Conservation (phyloP, 1,284 basidiomycete species). For the Inonotus hispidus region DNA sequence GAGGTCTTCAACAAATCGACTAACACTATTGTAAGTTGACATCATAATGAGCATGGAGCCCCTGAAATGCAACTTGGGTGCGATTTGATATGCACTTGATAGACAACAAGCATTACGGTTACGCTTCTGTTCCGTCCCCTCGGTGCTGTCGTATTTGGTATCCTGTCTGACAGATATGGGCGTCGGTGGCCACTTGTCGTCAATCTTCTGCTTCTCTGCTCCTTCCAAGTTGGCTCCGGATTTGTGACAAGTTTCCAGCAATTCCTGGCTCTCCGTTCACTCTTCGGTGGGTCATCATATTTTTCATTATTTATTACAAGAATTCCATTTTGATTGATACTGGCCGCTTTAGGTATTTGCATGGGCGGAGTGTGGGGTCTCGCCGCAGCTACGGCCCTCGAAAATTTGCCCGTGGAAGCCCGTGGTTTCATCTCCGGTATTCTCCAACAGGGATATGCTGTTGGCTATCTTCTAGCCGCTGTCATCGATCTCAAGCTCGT, state of each 20-base stretch:
- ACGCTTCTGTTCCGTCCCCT: slow-evolving; percentile 86
- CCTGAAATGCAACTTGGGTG: not conserved
- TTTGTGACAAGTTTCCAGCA: slow-evolving; percentile 64
- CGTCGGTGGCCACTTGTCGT: slow-evolving; percentile 87
- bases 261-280: slow-evolving; percentile 68
- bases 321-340: not conserved
- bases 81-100: slow-evolving; percentile 2
- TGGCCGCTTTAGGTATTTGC: slow-evolving; percentile 39
- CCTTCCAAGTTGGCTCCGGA: slow-evolving; percentile 74
- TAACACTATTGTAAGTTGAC: slow-evolving; percentile 45
- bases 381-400: slow-evolving; percentile 72
- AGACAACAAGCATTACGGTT: slow-evolving; percentile 86
- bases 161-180: slow-evolving; percentile 81
- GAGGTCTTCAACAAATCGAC: slow-evolving; percentile 45
- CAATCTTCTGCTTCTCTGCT: slow-evolving; percentile 70
- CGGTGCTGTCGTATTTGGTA: slow-evolving; percentile 81
- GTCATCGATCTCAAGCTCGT: slow-evolving; percentile 78
- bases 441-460: slow-evolving; percentile 66
- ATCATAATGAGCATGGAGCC: not conserved
- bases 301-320: not conserved
- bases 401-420: slow-evolving; percentile 83
- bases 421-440: slow-evolving; percentile 86
- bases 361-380: slow-evolving; percentile 90
- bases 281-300: slow-evolving; percentile 51
- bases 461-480: slow-evolving; percentile 44